These are phyloP conservation scores for Leccinellum luteum DNA, from an alignment of 768 basidiomycete species.

Conservation along the genomic window DNA sequence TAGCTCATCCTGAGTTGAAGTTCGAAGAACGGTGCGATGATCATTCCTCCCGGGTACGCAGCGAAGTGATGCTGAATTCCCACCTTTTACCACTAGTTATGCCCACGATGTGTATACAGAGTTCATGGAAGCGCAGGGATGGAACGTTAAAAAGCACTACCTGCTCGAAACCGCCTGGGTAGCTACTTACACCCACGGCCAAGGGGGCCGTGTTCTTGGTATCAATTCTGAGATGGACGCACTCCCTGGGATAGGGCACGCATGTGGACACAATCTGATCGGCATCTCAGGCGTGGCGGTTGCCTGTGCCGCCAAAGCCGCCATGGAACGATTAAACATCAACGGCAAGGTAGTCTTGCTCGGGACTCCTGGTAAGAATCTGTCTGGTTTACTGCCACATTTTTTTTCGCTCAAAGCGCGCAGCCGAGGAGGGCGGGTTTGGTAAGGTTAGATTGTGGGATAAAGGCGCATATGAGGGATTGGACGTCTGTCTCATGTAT, in stretches of 20 bases:
- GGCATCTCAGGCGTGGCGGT: slow-evolving; percentile 74
- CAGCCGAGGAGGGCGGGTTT: slow-evolving; percentile 75
- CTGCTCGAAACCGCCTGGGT: slow-evolving; percentile 74
- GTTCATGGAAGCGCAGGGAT: slow-evolving; percentile 67
- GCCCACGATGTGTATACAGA: slow-evolving; percentile 68
- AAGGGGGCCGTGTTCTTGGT: slow-evolving; percentile 61
- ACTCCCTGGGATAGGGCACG: slow-evolving; percentile 58
- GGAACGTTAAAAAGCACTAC: slow-evolving; percentile 59
- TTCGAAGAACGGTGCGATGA: slow-evolving; percentile 54
- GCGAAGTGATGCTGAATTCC: slow-evolving; percentile 30
- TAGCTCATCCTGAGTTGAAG: slow-evolving; percentile 71
- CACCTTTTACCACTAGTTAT: slow-evolving; percentile 40
- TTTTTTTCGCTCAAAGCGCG: not conserved
- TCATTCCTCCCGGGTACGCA: not conserved
- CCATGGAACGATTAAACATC: slow-evolving; percentile 42
- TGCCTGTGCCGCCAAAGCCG: slow-evolving; percentile 65
- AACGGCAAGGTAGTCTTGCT: slow-evolving; percentile 56
- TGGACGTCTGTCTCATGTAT: slow-evolving; percentile 77
- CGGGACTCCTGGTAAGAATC: slow-evolving; percentile 66
- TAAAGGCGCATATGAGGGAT: slow-evolving; percentile 68
- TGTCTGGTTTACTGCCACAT: not conserved
- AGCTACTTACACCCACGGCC: slow-evolving; percentile 62
- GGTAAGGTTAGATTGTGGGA: slow-evolving; percentile 71
- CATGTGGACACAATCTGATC: slow-evolving; percentile 83
- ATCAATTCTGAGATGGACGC: slow-evolving; percentile 80